A percentile compares a stretch with the other conserved stretches of the same genome.
These are phyloP conservation scores for Mycosphaerelloides madeirae DNA, from an alignment of 2,329 filamentous ascomycete genomes.

Conservation along the genomic window DNA sequence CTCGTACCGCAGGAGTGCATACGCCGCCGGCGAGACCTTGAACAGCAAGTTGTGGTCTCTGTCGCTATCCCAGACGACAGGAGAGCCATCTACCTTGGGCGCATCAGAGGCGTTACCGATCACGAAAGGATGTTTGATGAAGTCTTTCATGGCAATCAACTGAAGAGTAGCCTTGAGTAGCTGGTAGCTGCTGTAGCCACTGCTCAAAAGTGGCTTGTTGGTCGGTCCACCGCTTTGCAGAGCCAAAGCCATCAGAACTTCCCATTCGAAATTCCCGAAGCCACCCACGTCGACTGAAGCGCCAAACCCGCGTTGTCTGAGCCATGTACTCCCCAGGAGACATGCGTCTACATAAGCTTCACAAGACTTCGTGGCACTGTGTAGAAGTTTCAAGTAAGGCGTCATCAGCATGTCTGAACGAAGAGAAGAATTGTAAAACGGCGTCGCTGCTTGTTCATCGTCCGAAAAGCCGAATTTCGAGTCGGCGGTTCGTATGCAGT, in stretches of 20 bases:
- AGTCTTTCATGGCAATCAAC: constrained; percentile 69
- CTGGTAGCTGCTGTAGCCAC: constrained; percentile 82
- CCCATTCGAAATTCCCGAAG: constrained; percentile 92
- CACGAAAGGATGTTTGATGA: constrained; percentile 58
- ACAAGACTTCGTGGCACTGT: constrained; percentile 64
- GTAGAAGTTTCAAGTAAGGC: constrained; percentile 69
- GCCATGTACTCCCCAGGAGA: constrained; percentile 80
- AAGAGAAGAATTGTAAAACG: constrained; percentile 84
- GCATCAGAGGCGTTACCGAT: constrained; percentile 37
- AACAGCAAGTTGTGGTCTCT: constrained; percentile 77
- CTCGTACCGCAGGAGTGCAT: constrained; percentile 65
- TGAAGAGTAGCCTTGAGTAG: constrained; percentile 94
- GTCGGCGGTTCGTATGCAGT: constrained; percentile 57
- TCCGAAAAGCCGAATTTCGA: neutral
- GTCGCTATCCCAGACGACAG: constrained; percentile 72
- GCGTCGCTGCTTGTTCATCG: constrained; percentile 51
- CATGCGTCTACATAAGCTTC: constrained; percentile 76
- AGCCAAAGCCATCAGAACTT: constrained; percentile 71
- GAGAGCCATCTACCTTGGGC: constrained; percentile 45
- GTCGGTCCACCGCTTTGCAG: constrained; percentile 71
- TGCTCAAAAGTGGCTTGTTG: constrained; percentile 66
- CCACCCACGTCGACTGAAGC: constrained; percentile 68
- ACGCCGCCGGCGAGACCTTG: constrained; percentile 88
- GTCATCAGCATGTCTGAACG: constrained; percentile 71
- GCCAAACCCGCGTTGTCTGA: constrained; percentile 78